These are phyloP conservation scores for Nicotiana undulata DNA, from an alignment of 257 asterid genomes.

Conservation along the genomic window DNA sequence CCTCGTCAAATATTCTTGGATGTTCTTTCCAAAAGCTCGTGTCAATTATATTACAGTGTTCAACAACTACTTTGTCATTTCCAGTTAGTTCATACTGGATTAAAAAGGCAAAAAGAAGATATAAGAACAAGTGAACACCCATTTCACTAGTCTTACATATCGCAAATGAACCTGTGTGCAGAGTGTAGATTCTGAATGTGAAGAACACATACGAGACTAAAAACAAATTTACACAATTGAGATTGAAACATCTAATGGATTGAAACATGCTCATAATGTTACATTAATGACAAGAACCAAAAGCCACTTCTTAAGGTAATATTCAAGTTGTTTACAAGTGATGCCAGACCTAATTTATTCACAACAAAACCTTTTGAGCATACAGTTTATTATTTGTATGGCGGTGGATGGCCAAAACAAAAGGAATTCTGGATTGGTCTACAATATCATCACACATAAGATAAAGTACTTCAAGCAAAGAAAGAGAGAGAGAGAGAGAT, in stretches of 20 bases:
- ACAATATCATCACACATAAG: background rate
- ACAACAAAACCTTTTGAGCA: background rate
- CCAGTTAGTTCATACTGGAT: conserved; percentile 8
- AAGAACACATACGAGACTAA: background rate
- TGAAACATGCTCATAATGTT: background rate
- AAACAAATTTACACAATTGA: background rate
- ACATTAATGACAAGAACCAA: background rate
- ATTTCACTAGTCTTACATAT: background rate
- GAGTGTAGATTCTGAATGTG: background rate
- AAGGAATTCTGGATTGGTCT: background rate
- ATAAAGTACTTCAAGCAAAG: background rate
- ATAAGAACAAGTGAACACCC: background rate
- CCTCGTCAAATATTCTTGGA: conserved; percentile 50
- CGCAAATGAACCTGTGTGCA: background rate
- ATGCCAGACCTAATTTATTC: background rate
- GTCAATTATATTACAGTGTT: conserved; percentile 57
- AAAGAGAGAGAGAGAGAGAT: conserved; percentile 7
- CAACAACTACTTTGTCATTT: conserved; percentile 42
- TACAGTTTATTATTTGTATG: background rate
- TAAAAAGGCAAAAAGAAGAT: background rate
- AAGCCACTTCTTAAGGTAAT: background rate
- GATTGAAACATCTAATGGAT: background rate
- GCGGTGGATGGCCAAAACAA: background rate
- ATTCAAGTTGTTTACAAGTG: background rate
- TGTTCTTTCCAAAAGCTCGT: conserved; percentile 60